These are phyloP conservation scores for Tylopilus cervinicoccineus DNA, from an alignment of 768 basidiomycete genomes.

Conservation along the genomic window DNA sequence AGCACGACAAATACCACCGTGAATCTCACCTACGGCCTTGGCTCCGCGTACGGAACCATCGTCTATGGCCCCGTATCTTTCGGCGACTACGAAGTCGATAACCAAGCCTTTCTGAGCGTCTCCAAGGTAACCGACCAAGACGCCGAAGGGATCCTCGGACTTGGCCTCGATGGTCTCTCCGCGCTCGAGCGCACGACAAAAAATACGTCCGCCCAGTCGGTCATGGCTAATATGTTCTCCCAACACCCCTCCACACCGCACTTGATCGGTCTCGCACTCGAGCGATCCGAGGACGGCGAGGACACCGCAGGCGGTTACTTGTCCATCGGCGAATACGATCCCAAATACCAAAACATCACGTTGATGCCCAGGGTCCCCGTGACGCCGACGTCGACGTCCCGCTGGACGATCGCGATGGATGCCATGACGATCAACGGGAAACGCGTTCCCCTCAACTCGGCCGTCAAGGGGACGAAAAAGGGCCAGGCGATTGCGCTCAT, in stretches of 20 bases:
- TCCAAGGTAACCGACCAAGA: constrained; percentile 13
- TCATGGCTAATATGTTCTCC: constrained; percentile 39
- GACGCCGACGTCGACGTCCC: constrained; percentile 30
- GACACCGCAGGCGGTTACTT: constrained; percentile 40
- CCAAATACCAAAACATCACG: constrained; percentile 29
- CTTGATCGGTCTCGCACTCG: constrained; percentile 41
- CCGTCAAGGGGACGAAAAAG: constrained; percentile 26
- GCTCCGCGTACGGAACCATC: constrained; percentile 35
- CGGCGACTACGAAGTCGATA: constrained; percentile 30
- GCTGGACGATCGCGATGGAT: constrained; percentile 43
- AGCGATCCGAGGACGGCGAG: constrained; percentile 38
- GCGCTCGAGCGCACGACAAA: constrained; percentile 17
- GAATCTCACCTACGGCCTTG: constrained; percentile 37
- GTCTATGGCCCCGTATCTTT: constrained; percentile 34
- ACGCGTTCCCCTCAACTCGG: constrained; percentile 27
- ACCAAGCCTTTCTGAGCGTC: constrained; percentile 27
- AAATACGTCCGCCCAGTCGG: constrained; percentile 20
- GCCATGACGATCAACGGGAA: constrained; percentile 34
- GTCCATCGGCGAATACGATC: constrained; percentile 41
- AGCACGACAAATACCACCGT: constrained; percentile 29
- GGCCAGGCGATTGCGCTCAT: constrained; percentile 36
- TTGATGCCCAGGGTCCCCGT: constrained; percentile 32
- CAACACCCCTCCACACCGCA: constrained; percentile 33
- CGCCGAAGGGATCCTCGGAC: constrained; percentile 24
- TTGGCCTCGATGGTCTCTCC: constrained; percentile 26